Conservation (phyloP, 306 rosid genomes). For the Medicago ruthenica region DNA sequence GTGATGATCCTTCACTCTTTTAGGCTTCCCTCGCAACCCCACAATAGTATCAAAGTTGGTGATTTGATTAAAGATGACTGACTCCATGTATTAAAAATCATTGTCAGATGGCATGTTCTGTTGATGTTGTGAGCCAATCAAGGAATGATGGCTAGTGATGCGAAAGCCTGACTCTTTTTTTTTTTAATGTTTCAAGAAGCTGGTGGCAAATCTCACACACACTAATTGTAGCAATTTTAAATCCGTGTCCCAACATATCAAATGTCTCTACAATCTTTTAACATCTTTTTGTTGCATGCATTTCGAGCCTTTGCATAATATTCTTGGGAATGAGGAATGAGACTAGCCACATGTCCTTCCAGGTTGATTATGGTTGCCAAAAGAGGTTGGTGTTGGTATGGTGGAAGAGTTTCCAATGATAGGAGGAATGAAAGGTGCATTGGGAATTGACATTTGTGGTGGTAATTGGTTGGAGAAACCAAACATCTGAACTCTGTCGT, state of each 20-base stretch:
- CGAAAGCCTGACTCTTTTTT: not conserved
- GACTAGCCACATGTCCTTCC: not conserved
- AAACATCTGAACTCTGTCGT: constrained; percentile 41
- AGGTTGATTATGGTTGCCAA: constrained; percentile 26
- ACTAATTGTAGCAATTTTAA: too few species aligned
- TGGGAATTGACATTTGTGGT: constrained; percentile 38
- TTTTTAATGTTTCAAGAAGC: too few species aligned
- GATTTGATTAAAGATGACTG: not conserved
- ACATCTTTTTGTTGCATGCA: not conserved
- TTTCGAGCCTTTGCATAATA: not conserved
- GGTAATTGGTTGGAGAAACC: constrained; percentile 50
- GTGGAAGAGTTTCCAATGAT: constrained; percentile 41
- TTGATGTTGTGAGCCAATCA: not conserved
- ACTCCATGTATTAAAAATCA: not conserved
- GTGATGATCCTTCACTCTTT: not conserved
- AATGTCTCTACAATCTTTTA: too few species aligned
- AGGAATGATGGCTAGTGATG: not conserved
- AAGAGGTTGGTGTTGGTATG: constrained; percentile 36
- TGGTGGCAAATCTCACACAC: too few species aligned
- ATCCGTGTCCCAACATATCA: too few species aligned
- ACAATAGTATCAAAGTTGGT: not conserved
- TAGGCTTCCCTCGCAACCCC: not conserved
- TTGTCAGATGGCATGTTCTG: not conserved
- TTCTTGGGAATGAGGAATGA: too few species aligned
- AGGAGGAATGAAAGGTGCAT: constrained; percentile 45